phyloP scores from a whole-genome alignment of 805 yeast genomes.

The Kurtzmaniella fragi region DNA sequence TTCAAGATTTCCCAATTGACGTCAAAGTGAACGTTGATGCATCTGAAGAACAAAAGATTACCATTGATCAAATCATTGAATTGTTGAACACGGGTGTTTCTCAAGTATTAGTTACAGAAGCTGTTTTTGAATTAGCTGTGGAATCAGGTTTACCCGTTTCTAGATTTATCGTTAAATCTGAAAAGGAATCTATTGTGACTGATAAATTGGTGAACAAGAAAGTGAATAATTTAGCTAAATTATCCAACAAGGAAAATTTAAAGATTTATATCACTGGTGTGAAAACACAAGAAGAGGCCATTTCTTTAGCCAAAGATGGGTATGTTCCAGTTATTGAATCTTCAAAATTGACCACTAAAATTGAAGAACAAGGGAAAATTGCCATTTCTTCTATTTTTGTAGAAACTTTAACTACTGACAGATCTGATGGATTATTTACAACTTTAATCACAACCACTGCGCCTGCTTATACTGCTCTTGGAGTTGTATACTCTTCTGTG shows the following conservation, averaged over 20 bases:
- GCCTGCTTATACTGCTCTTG: constrained; percentile 49
- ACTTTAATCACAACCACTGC: constrained; percentile 78
- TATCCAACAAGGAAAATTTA: constrained; percentile 6
- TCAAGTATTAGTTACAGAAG: constrained; percentile 35
- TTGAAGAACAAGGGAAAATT: constrained; percentile 13
- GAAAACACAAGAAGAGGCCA: constrained; percentile 19
- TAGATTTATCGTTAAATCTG: constrained; percentile 34
- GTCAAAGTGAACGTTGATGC: constrained; percentile 29
- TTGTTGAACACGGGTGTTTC: constrained; percentile 60
- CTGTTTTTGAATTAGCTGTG: constrained; percentile 23
- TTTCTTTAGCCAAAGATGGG: constrained; percentile 22
- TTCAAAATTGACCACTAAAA: constrained; percentile 18
- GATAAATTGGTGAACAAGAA: constrained; percentile 20
- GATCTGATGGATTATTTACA: constrained; percentile 79
- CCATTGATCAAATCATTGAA: constrained; percentile 42
- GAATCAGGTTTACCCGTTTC: constrained; percentile 48
- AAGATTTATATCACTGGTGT: constrained; percentile 14
- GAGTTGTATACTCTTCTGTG: constrained; percentile 84
- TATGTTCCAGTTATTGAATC: constrained; percentile 26
- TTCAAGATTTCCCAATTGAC: constrained; percentile 24
- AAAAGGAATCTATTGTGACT: constrained; percentile 3
- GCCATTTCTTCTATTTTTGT: constrained; percentile 43
- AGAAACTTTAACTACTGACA: constrained; percentile 64
- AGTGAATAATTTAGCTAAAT: constrained; percentile 12
- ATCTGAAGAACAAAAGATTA: constrained; percentile 13